Evolutionary conservation across 2,329 filamentous ascomycete species (phyloP), one percentile per base, ranked within the genome.

Genomic region (Aspergillus felis): DNA sequence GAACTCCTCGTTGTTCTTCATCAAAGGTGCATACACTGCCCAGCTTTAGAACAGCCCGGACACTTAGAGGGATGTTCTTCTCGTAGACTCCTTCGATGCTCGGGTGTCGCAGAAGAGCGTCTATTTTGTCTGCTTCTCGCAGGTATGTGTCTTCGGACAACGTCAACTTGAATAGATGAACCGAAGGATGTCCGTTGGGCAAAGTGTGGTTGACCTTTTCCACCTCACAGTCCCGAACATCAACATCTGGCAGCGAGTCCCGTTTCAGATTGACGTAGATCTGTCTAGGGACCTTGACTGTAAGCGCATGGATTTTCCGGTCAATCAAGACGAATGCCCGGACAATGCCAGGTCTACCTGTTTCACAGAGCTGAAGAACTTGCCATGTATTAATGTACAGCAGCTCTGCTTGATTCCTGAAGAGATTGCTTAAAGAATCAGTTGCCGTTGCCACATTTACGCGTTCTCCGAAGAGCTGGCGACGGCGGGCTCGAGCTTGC

Each of bases 71-170:
- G 1, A 99, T 82, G 64, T 96, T 89, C 68, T 89, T 93, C 77
- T 99, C 95, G 69, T 99, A 99, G 14, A 99, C 92, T 29, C 95
- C 95, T 74, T 99, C 94, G 1, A 99, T 90, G 72, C 92, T 96
- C 0, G 92, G 86, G 70, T 99, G 92, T 61, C 93, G 92, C 78
- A 97, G 93, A 1, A 97, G 79, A 28, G 88, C 77, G 1, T 88
- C 86, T 60, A 97, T 88, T 70, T 92, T 95, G 60, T 92, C 88
- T 0, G 88, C 82, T 72, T 97, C 91, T 48, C 87, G 85, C 59
- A 96, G 86, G 74, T 95, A 99, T 0, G 90, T 82, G 56, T 94
- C 88, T 72, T 99, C 94, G 0, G 90, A 83, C 74, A 99, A 90
- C 0, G 89, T 92, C 41, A 99, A 82, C 77, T 92, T 95, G 82